phyloP scores from a whole-genome alignment of 768 basidiomycete genomes.

The Butyriboletus loyo region DNA sequence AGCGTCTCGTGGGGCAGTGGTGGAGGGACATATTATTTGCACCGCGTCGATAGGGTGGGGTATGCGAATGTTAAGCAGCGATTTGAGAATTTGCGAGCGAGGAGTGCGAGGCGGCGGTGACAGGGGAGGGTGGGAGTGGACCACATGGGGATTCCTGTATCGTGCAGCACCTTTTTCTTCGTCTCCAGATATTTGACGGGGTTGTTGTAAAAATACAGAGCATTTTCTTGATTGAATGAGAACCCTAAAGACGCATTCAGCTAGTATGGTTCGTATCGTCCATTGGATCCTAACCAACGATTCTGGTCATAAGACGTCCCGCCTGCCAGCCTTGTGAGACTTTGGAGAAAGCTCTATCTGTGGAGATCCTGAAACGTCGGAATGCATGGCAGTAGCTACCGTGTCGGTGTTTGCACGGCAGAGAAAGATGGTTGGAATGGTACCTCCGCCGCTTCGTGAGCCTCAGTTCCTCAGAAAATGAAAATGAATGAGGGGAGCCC shows the following conservation, averaged over 20 bases:
- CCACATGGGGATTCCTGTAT: background rate
- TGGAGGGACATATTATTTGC: slow-evolving; percentile 70
- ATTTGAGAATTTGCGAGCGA: slow-evolving; percentile 49
- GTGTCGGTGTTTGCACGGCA: background rate
- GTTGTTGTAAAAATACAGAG: background rate
- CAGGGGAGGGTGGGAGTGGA: background rate
- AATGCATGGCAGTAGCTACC: background rate
- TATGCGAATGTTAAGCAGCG: slow-evolving; percentile 58
- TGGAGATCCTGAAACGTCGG: background rate
- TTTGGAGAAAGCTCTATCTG: too few species aligned
- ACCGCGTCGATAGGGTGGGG: slow-evolving; percentile 71
- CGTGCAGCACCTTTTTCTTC: background rate
- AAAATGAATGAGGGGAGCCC: background rate
- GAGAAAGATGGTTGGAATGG: background rate
- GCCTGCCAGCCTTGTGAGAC: too few species aligned
- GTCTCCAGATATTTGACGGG: background rate
- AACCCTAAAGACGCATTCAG: background rate
- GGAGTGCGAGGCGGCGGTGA: slow-evolving; percentile 27
- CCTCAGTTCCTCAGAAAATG: background rate
- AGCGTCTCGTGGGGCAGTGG: slow-evolving; percentile 80
- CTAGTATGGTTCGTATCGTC: background rate
- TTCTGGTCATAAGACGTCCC: background rate
- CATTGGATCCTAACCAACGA: background rate
- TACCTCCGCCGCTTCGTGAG: background rate
- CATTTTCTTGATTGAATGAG: background rate